Evolutionary conservation across 2,329 filamentous ascomycete species (phyloP).

Genomic region (Bipolaris oryzae): DNA sequence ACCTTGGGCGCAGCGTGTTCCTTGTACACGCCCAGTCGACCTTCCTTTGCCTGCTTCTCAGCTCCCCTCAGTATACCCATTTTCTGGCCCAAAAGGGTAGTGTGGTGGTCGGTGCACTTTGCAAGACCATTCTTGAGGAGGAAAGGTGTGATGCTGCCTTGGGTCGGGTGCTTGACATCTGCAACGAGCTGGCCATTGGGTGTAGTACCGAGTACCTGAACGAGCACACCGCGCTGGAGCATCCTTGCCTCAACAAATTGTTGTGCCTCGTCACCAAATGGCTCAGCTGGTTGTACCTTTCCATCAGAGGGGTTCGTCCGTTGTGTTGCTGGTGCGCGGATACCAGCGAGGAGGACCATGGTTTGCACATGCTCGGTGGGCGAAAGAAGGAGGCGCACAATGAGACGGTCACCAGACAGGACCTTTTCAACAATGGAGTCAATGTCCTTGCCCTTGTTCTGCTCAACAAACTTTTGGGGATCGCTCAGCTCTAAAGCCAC

Average conservation of each 20-base stretch:
- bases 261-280: conserved; percentile 86
- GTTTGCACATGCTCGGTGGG: conserved; percentile 88
- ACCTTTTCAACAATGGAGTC: conserved; percentile 86
- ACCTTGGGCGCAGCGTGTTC: conserved; percentile 73
- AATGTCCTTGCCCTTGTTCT: conserved; percentile 84
- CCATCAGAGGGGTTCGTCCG: conserved; percentile 79
- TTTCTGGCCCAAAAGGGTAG: conserved; percentile 83
- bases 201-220: conserved; percentile 83
- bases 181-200: conserved; percentile 92
- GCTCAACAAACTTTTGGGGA: conserved; percentile 74
- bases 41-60: conserved; percentile 81
- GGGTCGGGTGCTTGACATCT: conserved; percentile 77
- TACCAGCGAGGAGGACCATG: conserved; percentile 85
- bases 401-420: conserved; percentile 85
- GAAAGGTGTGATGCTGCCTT: conserved; percentile 91
- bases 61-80: conserved; percentile 87
- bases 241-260: conserved; percentile 85
- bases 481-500: conserved; percentile 82
- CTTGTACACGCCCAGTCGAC: conserved; percentile 80
- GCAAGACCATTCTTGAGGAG: conserved; percentile 88
- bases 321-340: conserved; percentile 88
- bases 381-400: conserved; percentile 79
- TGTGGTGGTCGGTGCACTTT: conserved; percentile 94
- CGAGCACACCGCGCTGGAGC: conserved; percentile 82
- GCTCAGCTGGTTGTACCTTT: conserved; percentile 82